Evolutionary conservation across 805 yeast genomes (phyloP), one percentile per base, ranked within the genome.

Genomic region (Metschnikowia drakensbergensis): DNA sequence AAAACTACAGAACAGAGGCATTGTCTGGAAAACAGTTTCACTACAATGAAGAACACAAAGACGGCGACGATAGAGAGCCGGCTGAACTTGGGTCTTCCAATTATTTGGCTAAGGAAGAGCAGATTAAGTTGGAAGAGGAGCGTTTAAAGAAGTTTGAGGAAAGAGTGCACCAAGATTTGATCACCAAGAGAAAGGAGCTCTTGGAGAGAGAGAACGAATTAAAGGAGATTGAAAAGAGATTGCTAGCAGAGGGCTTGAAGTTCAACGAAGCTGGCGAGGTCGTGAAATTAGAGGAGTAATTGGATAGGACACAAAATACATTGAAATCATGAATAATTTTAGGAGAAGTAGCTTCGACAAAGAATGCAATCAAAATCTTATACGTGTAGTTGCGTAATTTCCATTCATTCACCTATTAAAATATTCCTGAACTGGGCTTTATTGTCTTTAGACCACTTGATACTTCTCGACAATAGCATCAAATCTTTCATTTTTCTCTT

Each of bases 1-100:
- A 90, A 67, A 84, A 83, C 63, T 90, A 90, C 69, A 84, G 97
- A 76, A 87, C 96, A 7, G 89, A 83, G 61, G 90, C 91, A 13
- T 76, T 87, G 54, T 82, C 88, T 28, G 84, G 86, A 29, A 84
- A 81, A 51, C 72, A 65, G 61, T 71, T 74, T 64, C 71, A 71
- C 49, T 72, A 74, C 54, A 61, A 52, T 44, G 55, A 54, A 37
- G 47, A 42, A 28, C 25, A 27, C 22, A 48, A 39, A 42, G 48
- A 34, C 13, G 58, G 51, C n/a, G 49, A 40, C 28, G 9, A 31
- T n/a, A 37, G 6, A 35, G 42, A 34, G 22, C 48, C 44, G 44
- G 51, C 36, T 35, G 52, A 42, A 5, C 45, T 46, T 11, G 56
- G 50, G 10, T 60, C 54, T 9, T 58, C 58, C n/a, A 65, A 61